Evolutionary conservation across 306 rosid species (phyloP).

Genomic region (Dryas octopetala): DNA sequence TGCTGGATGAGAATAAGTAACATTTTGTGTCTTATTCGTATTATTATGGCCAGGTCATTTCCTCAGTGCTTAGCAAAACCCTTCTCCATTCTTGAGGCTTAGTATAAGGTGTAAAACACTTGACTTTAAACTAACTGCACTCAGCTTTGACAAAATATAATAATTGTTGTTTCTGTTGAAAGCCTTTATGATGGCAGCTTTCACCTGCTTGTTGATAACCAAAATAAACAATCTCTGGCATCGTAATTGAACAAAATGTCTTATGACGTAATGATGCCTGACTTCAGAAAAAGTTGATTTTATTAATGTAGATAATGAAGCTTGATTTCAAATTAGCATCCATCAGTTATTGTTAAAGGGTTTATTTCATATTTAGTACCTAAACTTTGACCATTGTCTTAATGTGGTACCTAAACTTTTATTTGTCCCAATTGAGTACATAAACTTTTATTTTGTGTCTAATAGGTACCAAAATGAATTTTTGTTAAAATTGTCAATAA

Average conservation of each 20-base stretch:
- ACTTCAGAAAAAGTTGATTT: neutral
- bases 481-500: too few relatives aligned
- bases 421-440: too few relatives aligned
- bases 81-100: neutral
- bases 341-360: neutral
- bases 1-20: neutral
- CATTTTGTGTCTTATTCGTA: neutral
- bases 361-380: too few relatives aligned
- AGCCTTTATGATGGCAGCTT: neutral
- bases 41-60: neutral
- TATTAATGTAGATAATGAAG: neutral
- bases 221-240: neutral
- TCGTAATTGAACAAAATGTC: neutral
- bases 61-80: neutral
- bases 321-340: conserved; percentile 6
- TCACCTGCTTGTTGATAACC: neutral
- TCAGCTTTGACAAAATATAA: neutral
- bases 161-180: neutral
- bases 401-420: too few relatives aligned
- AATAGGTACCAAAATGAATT: too few relatives aligned
- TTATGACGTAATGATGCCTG: neutral
- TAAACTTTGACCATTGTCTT: too few relatives aligned
- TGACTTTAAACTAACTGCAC: neutral
- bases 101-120: neutral
- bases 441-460: too few relatives aligned